Evolutionary conservation across 177 flowering plant species (phyloP).

Genomic region (Vitis hybrid): DNA sequence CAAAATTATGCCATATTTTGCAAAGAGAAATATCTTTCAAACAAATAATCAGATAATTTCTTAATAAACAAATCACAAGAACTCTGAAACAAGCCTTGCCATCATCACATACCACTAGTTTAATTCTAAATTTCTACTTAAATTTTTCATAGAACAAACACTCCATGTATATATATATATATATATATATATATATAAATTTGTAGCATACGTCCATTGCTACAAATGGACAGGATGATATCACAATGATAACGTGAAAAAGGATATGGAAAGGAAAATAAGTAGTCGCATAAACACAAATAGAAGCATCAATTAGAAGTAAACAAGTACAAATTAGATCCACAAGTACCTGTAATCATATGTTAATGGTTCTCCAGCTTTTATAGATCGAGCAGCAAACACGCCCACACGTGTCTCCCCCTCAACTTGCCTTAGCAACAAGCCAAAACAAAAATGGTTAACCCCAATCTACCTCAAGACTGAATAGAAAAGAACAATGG

Average conservation of each 20-base stretch:
- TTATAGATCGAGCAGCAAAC: constrained; percentile 72
- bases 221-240: neutral
- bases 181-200: too few species aligned
- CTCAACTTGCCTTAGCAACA: constrained; percentile 71
- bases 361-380: constrained; percentile 78
- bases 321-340: neutral
- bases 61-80: too few species aligned
- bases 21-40: too few species aligned
- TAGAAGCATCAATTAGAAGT: neutral
- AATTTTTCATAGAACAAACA: too few species aligned
- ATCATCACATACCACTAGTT: too few species aligned
- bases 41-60: too few species aligned
- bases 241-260: neutral
- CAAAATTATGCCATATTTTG: too few species aligned
- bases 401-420: constrained; percentile 95
- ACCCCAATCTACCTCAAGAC: neutral
- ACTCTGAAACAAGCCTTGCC: too few species aligned
- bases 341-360: constrained; percentile 79
- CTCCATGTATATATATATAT: too few species aligned
- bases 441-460: neutral
- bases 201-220: neutral
- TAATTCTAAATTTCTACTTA: too few species aligned
- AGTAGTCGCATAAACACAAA: neutral
- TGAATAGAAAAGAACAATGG: too few species aligned
- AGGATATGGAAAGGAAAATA: too few species aligned